Conservation (phyloP, 257 asterid genomes). For the Perilla frutescens region DNA sequence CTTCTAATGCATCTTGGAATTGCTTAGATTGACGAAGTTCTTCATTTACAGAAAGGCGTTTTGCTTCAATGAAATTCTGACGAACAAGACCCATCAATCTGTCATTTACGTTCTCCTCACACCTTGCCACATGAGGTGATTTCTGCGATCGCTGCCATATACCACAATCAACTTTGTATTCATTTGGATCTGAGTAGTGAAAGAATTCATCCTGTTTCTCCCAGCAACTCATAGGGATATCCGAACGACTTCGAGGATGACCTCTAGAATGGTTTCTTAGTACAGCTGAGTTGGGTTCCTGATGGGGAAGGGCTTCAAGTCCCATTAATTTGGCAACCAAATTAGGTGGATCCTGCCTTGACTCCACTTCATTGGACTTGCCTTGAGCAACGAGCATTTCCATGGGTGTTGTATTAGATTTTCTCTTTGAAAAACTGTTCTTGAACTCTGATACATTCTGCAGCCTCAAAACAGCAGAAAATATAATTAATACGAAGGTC, state of each 20-base stretch:
- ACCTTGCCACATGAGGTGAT: slow-evolving; percentile 56
- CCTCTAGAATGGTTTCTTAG: slow-evolving; percentile 51
- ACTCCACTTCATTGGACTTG: slow-evolving; percentile 72
- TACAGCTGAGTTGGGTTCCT: slow-evolving; percentile 54
- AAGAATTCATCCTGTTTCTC: slow-evolving; percentile 62
- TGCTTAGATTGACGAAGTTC: slow-evolving; percentile 76
- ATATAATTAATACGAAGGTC: slow-evolving; percentile 19
- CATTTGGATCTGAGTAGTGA: slow-evolving; percentile 51
- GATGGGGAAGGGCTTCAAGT: slow-evolving; percentile 83
- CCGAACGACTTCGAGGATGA: slow-evolving; percentile 63
- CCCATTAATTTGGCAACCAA: slow-evolving; percentile 98
- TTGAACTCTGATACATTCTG: slow-evolving; percentile 61
- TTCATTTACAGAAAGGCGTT: slow-evolving; percentile 75
- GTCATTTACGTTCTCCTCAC: slow-evolving; percentile 44
- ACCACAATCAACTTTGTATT: slow-evolving; percentile 64
- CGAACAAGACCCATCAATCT: slow-evolving; percentile 82
- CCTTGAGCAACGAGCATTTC: slow-evolving; percentile 84
- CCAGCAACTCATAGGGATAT: slow-evolving; percentile 63
- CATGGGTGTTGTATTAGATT: slow-evolving; percentile 68
- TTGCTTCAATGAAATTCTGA: slow-evolving; percentile 85
- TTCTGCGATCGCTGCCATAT: slow-evolving; percentile 60
- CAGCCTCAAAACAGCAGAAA: slow-evolving; percentile 40
- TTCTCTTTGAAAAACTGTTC: slow-evolving; percentile 53
- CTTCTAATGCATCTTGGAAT: slow-evolving; percentile 87
- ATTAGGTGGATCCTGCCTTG: slow-evolving; percentile 64